Conservation (phyloP, 495 filamentous ascomycete species). For the Aspergillus coremiiformis region DNA sequence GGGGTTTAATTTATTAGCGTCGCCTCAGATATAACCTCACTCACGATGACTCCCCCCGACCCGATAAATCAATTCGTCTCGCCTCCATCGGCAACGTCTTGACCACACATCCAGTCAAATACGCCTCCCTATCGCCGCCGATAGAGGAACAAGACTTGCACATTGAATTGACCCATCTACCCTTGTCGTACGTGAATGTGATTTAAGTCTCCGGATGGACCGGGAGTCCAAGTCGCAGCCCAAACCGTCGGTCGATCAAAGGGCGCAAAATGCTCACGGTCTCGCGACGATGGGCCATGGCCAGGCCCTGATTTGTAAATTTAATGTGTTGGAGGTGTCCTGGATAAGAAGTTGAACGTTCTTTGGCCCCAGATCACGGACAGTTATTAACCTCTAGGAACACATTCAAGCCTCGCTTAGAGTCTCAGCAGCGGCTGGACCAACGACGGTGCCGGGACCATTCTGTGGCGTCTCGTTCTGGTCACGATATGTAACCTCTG, state of each 20-base stretch:
- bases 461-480: conserved; percentile 41
- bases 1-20: too few relatives aligned
- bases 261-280: conserved; percentile 40
- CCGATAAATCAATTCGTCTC: too few relatives aligned
- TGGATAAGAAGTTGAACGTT: conserved; percentile 18
- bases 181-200: not conserved
- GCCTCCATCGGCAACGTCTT: too few relatives aligned
- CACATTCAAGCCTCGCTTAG: conserved; percentile 41
- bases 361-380: not conserved
- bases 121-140: conserved; percentile 18
- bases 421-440: conserved; percentile 36
- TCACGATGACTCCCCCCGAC: too few relatives aligned
- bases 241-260: conserved; percentile 30
- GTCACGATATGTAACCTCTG: conserved; percentile 40
- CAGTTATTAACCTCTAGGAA: conserved; percentile 15
- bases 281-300: conserved; percentile 44
- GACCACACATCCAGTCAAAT: too few relatives aligned
- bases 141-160: conserved; percentile 17
- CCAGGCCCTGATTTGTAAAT: conserved; percentile 42
- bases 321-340: conserved; percentile 41
- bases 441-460: conserved; percentile 38
- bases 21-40: too few relatives aligned
- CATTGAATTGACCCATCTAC: not conserved
- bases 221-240: conserved; percentile 21
- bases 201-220: conserved; percentile 21